Evolutionary conservation across 352 stramenopile species (phyloP).

Genomic region (Phytophthora cactorum): DNA sequence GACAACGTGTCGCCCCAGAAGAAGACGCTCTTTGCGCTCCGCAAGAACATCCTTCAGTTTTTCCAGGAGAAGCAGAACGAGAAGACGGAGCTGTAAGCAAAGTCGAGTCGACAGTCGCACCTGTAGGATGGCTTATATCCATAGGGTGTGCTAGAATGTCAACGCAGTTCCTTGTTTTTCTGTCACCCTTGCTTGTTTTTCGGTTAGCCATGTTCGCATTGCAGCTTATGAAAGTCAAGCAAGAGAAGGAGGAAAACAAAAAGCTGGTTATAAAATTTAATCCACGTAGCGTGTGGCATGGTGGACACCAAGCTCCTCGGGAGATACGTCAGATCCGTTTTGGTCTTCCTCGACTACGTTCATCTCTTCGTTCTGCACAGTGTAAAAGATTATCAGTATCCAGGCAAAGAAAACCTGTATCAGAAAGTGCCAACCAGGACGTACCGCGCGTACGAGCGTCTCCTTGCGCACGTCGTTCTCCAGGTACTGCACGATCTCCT

Average conservation of each 20-base stretch:
- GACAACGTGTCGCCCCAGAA: constrained; percentile 86
- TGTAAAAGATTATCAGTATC: constrained; percentile 18
- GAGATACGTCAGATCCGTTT: constrained; percentile 53
- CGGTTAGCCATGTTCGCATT: too few species aligned
- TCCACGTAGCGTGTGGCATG: constrained; percentile 87
- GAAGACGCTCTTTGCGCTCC: constrained; percentile 90
- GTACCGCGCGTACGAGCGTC: constrained; percentile 79
- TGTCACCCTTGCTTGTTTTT: not conserved
- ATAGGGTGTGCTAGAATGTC: constrained; percentile 29
- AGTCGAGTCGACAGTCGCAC: constrained; percentile 13
- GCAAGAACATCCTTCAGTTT: constrained; percentile 91
- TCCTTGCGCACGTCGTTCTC: constrained; percentile 89
- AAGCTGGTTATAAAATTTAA: constrained; percentile 45
- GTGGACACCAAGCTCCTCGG: constrained; percentile 83
- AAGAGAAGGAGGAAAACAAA: constrained; percentile 17
- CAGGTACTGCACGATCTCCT: constrained; percentile 87
- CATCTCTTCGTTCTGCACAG: constrained; percentile 50
- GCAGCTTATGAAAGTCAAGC: not conserved
- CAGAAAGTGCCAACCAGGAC: constrained; percentile 31
- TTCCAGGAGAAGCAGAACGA: constrained; percentile 59
- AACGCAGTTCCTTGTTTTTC: constrained; percentile 33
- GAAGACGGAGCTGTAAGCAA: constrained; percentile 45
- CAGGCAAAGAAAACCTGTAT: constrained; percentile 5
- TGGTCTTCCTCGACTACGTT: constrained; percentile 42
- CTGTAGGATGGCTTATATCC: constrained; percentile 11